Evolutionary conservation across 768 basidiomycete genomes (phyloP).

Genomic region (Mycena epipterygia): DNA sequence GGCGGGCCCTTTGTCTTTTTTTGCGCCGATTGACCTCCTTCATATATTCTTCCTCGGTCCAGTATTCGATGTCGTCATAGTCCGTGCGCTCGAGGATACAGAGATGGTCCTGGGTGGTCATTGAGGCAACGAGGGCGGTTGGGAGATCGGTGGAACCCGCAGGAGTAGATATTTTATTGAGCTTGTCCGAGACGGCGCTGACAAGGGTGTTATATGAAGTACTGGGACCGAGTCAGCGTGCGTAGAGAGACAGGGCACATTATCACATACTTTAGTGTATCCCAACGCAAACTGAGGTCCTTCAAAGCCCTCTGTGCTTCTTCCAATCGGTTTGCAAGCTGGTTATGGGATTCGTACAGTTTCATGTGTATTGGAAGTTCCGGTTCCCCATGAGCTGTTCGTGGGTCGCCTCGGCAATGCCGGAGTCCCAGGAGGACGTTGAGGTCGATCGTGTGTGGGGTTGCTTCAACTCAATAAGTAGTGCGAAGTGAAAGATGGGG

Average conservation of each 20-base stretch:
- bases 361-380: background rate
- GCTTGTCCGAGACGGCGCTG: background rate
- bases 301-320: background rate
- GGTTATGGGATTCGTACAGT: background rate
- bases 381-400: background rate
- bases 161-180: background rate
- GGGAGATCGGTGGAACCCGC: background rate
- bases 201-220: background rate
- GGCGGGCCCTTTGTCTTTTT: background rate
- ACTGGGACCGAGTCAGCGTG: background rate
- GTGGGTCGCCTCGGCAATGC: background rate
- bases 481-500: background rate
- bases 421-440: background rate
- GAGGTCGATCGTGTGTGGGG: background rate
- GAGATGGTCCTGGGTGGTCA: background rate
- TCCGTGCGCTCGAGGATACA: background rate
- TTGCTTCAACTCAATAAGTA: background rate
- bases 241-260: background rate
- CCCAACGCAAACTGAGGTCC: background rate
- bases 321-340: background rate
- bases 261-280: background rate
- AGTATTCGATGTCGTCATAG: background rate
- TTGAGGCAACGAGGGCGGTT: no score
- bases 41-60: conserved; percentile 1
- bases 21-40: background rate